Conservation (phyloP, 1,284 basidiomycete genomes). For the Microbotryomycetes sp. region DNA sequence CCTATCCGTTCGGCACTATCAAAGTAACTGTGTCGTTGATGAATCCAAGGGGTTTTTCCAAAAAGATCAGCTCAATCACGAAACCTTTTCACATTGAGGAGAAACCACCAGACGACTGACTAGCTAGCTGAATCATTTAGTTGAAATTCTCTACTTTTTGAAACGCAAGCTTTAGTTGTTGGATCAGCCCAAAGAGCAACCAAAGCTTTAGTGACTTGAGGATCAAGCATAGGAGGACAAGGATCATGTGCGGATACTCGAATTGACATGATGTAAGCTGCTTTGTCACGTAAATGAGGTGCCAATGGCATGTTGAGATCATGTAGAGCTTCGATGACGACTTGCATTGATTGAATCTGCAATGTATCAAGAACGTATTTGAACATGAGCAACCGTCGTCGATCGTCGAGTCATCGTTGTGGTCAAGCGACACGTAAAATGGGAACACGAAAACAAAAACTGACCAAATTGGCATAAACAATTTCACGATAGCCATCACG, state of each 20-base stretch:
- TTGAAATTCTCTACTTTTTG: slow-evolving; percentile 36
- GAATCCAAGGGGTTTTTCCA: background rate
- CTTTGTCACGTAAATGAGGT: slow-evolving; percentile 24
- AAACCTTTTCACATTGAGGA: background rate
- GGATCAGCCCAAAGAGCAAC: slow-evolving; percentile 31
- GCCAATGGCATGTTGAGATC: slow-evolving; percentile 34
- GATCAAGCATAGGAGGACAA: slow-evolving; percentile 34
- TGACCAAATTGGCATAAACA: slow-evolving; percentile 33
- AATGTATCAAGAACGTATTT: no score
- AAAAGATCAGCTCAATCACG: background rate
- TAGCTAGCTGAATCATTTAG: slow-evolving; percentile 37
- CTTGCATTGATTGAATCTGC: slow-evolving; percentile 37
- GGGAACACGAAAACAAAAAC: background rate
- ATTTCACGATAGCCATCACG: slow-evolving; percentile 34
- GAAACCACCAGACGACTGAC: slow-evolving; percentile 20
- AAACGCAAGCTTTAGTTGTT: slow-evolving; percentile 33
- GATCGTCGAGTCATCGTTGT: background rate
- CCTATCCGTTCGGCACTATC: slow-evolving; percentile 75
- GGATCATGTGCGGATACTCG: slow-evolving; percentile 34
- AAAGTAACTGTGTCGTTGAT: slow-evolving; percentile 64
- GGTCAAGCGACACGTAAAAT: background rate
- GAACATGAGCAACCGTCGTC: no score
- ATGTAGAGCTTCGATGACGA: slow-evolving; percentile 34
- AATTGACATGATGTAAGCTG: slow-evolving; percentile 33
- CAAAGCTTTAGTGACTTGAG: slow-evolving; percentile 29